phyloP scores from a whole-genome alignment of 1,284 basidiomycete species.

The Malassezia sp. region DNA sequence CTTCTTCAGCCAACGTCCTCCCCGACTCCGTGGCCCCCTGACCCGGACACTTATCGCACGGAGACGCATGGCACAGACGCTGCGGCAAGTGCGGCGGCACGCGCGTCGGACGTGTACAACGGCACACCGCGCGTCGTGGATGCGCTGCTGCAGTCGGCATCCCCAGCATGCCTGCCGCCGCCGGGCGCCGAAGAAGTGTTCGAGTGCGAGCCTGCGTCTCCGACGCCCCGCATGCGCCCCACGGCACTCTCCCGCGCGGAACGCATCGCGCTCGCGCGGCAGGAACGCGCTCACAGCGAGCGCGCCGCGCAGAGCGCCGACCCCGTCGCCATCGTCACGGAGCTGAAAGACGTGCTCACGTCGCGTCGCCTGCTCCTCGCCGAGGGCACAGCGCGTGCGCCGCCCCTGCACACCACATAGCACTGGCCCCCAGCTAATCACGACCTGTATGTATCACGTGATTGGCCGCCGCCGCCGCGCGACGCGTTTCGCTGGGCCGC shows the following conservation, averaged over 20 bases:
- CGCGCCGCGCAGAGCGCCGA: background rate
- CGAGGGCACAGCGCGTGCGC: background rate
- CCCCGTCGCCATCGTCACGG: constrained; percentile 6
- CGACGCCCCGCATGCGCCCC: constrained; percentile 3
- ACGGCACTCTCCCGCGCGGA: constrained; percentile 26
- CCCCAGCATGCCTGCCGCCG: constrained; percentile 28
- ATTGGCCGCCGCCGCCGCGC: too few species aligned
- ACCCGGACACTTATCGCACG: too few species aligned
- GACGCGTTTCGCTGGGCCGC: too few species aligned
- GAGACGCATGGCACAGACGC: too few species aligned
- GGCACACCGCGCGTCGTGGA: too few species aligned
- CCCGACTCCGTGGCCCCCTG: background rate
- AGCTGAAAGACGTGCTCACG: constrained; percentile 11
- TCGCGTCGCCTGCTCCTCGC: background rate
- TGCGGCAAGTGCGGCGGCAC: too few species aligned
- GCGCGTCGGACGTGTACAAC: too few species aligned
- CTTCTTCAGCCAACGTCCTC: too few species aligned
- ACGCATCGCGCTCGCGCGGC: constrained; percentile 19
- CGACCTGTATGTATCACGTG: too few species aligned
- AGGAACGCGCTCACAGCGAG: background rate
- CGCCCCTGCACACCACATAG: background rate
- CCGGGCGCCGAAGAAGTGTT: constrained; percentile 38
- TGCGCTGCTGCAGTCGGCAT: constrained; percentile 23
- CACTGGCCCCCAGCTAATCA: background rate
- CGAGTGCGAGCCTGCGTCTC: constrained; percentile 25